These are phyloP conservation scores for Colletotrichum tabaci DNA, from an alignment of 2,329 filamentous ascomycete species.

Conservation along the genomic window DNA sequence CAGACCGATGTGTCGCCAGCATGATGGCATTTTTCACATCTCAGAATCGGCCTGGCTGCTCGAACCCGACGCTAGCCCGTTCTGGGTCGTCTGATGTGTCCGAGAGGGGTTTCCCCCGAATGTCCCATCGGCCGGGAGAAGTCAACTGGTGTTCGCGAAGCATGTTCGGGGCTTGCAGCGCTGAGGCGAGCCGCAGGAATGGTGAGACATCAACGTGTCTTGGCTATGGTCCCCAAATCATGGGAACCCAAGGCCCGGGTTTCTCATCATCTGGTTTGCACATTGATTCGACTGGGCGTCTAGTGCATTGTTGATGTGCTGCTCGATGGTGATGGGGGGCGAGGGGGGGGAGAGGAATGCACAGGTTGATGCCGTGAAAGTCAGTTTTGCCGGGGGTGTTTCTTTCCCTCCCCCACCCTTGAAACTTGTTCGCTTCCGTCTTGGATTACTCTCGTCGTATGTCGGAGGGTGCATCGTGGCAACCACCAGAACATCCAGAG, in stretches of 20 bases:
- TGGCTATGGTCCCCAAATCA: constrained; percentile 32
- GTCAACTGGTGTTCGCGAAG: constrained; percentile 33
- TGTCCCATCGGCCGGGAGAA: constrained; percentile 15
- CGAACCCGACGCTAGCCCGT: constrained; percentile 6
- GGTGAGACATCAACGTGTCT: constrained; percentile 37
- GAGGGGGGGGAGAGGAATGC: too few species aligned
- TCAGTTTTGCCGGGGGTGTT: not conserved
- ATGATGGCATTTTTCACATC: constrained; percentile 11
- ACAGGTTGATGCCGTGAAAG: not conserved
- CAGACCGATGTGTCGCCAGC: constrained; percentile 19
- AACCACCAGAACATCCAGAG: not conserved
- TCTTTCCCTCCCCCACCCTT: not conserved
- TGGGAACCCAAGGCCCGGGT: constrained; percentile 29
- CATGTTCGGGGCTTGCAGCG: constrained; percentile 36
- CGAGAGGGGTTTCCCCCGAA: constrained; percentile 8
- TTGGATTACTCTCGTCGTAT: not conserved
- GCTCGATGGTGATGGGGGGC: not conserved
- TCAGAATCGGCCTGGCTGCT: not conserved
- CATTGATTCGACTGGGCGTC: constrained; percentile 13
- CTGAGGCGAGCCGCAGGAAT: constrained; percentile 37
- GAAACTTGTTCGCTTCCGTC: not conserved
- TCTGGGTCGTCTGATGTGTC: constrained; percentile 34
- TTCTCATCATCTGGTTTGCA: constrained; percentile 29
- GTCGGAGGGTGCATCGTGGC: not conserved
- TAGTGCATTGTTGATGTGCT: not conserved